Evolutionary conservation across 2,329 filamentous ascomycete genomes (phyloP), one percentile per base, ranked within the genome.

Genomic region (Cytospora paraplurivora): DNA sequence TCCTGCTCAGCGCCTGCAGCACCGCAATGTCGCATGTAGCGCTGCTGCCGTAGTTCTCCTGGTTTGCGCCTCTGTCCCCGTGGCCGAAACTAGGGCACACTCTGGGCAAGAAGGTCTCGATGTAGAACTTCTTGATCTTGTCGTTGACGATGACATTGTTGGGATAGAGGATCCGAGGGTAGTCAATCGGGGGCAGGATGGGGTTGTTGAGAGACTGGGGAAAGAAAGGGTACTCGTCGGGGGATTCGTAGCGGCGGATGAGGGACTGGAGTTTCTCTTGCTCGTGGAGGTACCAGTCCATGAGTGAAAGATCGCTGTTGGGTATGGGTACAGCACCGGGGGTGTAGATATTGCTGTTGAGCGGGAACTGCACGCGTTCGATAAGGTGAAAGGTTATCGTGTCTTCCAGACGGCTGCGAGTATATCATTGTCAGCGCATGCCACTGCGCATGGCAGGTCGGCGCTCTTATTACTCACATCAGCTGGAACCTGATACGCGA

Each of bases 151-250:
- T 95, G 74, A 99, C 93, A 72, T 90, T 77, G 82, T 99, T 98
- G 53, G 85, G 80, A 77, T 97, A 90, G 58, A 99, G 84, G 72
- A 99, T 92, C 72, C 83, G 82, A 13, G 95, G 95, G 79, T 99
- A 99, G 74, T 91, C 77, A 69, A 99, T 84, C 10, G 93, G 90
- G 69, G 90, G 88, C n/a, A 99, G 85, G 66, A 99, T 91, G 33
- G 94, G 91, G 62, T 84, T 81, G 71, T 92, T 86, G 49, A 97
- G 81, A 11, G 86, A 88, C 35, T 90, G 84, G 1, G 93, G 92
- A 80, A 97, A 99, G 86, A 98, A 99, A 27, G 95, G 92, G 76
- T 97, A 94, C 79, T 99, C 95, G 81, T 99, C 95, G 47, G 95
- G 95, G 0, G 92, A 92, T 76, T 99, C 89, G 82, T 93, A 99